phyloP scores from a whole-genome alignment of 495 filamentous ascomycete species.

The Extremus antarcticus region DNA sequence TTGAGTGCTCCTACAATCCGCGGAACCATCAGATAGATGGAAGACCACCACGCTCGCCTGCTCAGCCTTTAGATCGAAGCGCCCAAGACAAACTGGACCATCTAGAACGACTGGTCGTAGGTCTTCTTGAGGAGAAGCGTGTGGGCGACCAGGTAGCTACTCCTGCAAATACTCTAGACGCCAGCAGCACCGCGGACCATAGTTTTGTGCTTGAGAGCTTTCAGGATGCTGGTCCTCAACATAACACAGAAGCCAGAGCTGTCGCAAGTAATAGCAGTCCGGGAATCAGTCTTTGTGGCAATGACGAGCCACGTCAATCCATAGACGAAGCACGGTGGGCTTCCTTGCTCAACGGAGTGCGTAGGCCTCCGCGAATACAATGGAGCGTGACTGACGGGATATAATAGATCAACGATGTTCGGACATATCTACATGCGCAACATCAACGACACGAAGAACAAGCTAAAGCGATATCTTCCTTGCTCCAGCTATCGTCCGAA shows the following conservation, averaged over 20 bases:
- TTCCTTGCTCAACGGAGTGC: background rate
- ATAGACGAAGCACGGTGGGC: conserved; percentile 1
- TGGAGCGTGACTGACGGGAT: background rate
- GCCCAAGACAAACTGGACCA: background rate
- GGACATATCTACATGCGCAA: background rate
- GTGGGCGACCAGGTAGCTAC: background rate
- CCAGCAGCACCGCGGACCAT: background rate
- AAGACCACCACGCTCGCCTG: background rate
- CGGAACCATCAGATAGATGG: background rate
- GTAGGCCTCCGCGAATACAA: background rate
- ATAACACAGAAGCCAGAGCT: background rate
- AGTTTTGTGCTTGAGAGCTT: background rate
- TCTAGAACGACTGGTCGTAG: background rate
- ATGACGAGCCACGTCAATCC: background rate
- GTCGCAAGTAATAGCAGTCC: background rate
- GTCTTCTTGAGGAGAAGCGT: background rate
- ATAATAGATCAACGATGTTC: background rate
- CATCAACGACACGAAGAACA: background rate
- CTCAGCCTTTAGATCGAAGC: background rate
- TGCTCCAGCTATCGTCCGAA: background rate
- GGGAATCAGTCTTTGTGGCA: background rate
- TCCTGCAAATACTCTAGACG: background rate
- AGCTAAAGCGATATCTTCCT: background rate
- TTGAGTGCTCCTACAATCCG: background rate
- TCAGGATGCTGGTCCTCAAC: background rate